Conservation (phyloP, 352 stramenopile genomes). For the Globisporangium iwayamae region DNA sequence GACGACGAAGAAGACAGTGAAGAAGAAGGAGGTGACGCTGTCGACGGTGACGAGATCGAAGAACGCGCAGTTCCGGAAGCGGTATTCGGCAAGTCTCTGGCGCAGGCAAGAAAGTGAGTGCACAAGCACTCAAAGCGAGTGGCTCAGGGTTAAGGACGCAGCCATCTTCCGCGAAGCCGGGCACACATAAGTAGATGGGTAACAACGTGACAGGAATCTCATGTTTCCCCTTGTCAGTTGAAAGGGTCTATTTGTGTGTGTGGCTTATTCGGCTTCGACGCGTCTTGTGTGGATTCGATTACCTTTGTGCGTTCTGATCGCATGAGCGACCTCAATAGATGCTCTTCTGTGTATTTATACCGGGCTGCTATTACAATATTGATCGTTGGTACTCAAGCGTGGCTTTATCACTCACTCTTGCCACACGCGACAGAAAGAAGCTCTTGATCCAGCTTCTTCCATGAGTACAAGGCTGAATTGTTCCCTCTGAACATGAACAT, state of each 20-base stretch:
- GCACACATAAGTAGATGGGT: not conserved
- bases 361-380: not conserved
- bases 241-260: not conserved
- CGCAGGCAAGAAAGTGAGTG: conserved; percentile 5
- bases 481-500: conserved; percentile 14
- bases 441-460: conserved; percentile 1
- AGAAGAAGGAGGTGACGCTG: conserved; percentile 12
- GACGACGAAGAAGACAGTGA: conserved; percentile 79
- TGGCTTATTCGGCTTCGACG: not conserved
- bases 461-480: not conserved
- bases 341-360: conserved; percentile 5
- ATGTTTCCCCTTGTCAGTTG: not conserved
- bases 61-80: conserved; percentile 55
- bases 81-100: conserved; percentile 27
- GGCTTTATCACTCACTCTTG: not conserved
- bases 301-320: not conserved
- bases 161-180: not conserved
- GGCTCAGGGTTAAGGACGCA: not conserved
- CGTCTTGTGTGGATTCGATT: not conserved
- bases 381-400: not conserved
- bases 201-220: not conserved
- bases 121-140: not conserved
- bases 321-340: not conserved
- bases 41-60: conserved; percentile 29
- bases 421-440: no score